These are phyloP conservation scores for Isoetes engelmannii DNA, from an alignment of 83 land plant species.

Conservation along the genomic window DNA sequence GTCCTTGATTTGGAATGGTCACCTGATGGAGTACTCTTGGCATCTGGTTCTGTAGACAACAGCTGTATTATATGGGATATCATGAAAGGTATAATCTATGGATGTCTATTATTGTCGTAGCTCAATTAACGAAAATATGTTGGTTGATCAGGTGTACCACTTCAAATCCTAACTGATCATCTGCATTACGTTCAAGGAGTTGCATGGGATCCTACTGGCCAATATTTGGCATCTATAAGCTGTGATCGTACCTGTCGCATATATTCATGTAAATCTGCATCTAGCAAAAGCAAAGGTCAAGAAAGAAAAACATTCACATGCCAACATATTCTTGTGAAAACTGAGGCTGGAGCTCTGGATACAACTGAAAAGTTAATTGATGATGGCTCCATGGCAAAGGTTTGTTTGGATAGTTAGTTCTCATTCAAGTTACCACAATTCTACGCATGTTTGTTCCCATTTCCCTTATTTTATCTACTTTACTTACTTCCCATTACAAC, in stretches of 20 bases:
- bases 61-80: conserved; percentile 89
- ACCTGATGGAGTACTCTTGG: conserved; percentile 60
- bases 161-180: conserved; percentile 80
- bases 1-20: conserved; percentile 93
- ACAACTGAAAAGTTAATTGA: background rate
- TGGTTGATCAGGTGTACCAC: conserved; percentile 73
- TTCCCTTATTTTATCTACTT: too few species aligned
- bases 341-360: conserved; percentile 26
- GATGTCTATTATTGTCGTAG: background rate
- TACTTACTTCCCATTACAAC: too few species aligned
- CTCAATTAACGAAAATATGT: background rate
- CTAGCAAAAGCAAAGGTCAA: conserved; percentile 16
- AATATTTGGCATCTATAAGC: conserved; percentile 83
- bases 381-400: conserved; percentile 13
- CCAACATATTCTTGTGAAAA: conserved; percentile 64
- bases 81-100: conserved; percentile 48
- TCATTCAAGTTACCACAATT: too few species aligned
- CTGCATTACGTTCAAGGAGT: conserved; percentile 97
- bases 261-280: conserved; percentile 49
- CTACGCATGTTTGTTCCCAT: too few species aligned
- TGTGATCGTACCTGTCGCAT: conserved; percentile 88
- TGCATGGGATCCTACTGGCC: conserved; percentile 91
- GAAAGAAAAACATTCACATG: conserved; percentile 57
- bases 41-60: conserved; percentile 94
- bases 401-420: too few species aligned